phyloP scores from a whole-genome alignment of 176 grass and related monocot genomes.

The Phoenix dactylifera region DNA sequence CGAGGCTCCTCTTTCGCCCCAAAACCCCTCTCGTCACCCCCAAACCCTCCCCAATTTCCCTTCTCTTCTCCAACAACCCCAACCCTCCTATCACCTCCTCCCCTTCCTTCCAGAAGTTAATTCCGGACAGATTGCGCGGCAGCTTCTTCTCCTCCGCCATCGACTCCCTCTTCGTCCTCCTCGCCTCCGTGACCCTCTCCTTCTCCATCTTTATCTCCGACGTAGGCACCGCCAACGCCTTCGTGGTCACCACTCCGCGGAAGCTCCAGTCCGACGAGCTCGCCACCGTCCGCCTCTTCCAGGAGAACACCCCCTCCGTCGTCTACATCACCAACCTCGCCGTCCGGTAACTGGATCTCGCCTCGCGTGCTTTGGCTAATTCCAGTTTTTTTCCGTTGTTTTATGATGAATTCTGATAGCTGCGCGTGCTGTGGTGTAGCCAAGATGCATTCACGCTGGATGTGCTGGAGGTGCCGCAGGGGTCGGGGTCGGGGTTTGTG shows the following conservation, averaged over 20 bases:
- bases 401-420: background rate
- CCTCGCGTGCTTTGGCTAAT: too few relatives aligned
- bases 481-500: slow-evolving; percentile 84
- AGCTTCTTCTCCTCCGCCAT: slow-evolving; percentile 42
- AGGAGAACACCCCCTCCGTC: slow-evolving; percentile 93
- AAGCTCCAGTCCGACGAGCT: slow-evolving; percentile 94
- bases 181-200: slow-evolving; percentile 51
- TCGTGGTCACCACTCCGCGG: slow-evolving; percentile 60
- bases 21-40: background rate
- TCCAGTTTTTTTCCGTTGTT: too few relatives aligned
- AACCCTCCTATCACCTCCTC: background rate
- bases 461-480: slow-evolving; percentile 94
- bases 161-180: slow-evolving; percentile 41
- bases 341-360: slow-evolving; percentile 25
- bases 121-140: background rate
- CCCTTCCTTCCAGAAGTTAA: slow-evolving; percentile 2
- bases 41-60: background rate
- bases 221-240: slow-evolving; percentile 49
- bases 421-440: slow-evolving; percentile 19
- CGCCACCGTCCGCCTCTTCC: slow-evolving; percentile 88
- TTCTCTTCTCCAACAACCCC: too few relatives aligned
- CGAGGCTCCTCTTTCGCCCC: slow-evolving; percentile 2
- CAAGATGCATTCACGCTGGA: slow-evolving; percentile 98
- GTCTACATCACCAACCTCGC: slow-evolving; percentile 99
- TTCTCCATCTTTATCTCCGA: slow-evolving; percentile 57